Base-by-base conservation (phyloP, 768 basidiomycete species). In the Termitomyces sp. region DNA sequence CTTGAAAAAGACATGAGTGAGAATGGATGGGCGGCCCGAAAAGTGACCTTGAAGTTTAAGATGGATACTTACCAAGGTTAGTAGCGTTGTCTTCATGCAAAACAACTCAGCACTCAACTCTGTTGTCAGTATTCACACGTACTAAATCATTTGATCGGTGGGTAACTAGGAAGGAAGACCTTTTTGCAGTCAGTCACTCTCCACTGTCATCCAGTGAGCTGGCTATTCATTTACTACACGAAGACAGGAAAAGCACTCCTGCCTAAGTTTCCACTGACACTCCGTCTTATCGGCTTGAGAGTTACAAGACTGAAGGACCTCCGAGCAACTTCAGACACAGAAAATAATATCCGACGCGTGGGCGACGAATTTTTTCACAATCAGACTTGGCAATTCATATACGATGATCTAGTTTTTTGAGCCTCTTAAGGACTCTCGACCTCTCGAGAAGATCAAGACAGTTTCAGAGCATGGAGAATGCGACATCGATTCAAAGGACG, bases 11-110 rank as follows among this genome's bases (percentile, higher is more conserved):
- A 97, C 68, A 87, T 98, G 83, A 74, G 78, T 30, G 71, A 80
- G n/a, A 79, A 79, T 48, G 88, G 91, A 33, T 99, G 93, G 87
- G 81, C 85, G 7, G 96, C 93, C 8, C 84, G 88, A 63, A 97
- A 93, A 0, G 79, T 98, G 35, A 96, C 93, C 0, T 79, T 98
- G 52, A 97, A 96, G 70, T 95, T 88, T 71, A 99, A 99, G 75
- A 80, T 93, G 36, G 88, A 95, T 68, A 94, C 87, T 1, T 98
- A 87, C 71, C 85, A 96, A 78, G 87, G 92, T 86, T 59, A 1
- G 66, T 58, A 43, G 18, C 28, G 49, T 18, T 49, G 13, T 14
- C 16, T 50, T 50, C 30, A 6, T 9, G 12, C 16, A 20, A 4
- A 41, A 23, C n/a, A 28, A 47, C 12, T 4, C n/a, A 8, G 41